These are phyloP conservation scores for Ustilago shanxiensis DNA, from an alignment of 1,284 basidiomycete species.

Conservation along the genomic window DNA sequence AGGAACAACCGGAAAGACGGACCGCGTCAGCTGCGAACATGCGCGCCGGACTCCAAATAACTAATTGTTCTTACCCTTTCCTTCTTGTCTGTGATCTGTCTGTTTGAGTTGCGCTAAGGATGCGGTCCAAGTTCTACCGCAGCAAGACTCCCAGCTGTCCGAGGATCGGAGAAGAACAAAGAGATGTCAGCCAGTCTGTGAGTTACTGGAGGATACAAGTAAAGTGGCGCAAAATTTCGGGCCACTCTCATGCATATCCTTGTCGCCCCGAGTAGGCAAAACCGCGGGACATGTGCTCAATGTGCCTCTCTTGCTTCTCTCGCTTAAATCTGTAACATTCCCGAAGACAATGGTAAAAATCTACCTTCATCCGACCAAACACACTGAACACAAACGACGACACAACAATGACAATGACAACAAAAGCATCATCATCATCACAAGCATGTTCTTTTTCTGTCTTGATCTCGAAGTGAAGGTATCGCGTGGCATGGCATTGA, in stretches of 20 bases:
- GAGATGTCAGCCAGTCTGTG: background rate
- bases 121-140: background rate
- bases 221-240: background rate
- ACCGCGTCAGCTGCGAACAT: background rate
- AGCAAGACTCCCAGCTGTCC: background rate
- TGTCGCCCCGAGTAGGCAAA: background rate
- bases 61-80: background rate
- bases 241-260: background rate
- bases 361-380: background rate
- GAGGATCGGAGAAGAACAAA: background rate
- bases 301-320: background rate
- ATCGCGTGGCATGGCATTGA: background rate
- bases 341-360: conserved; percentile 2
- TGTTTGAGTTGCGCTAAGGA: background rate
- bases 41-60: too few relatives aligned
- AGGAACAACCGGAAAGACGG: too few relatives aligned
- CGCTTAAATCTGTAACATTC: background rate
- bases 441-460: too few relatives aligned
- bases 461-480: too few relatives aligned
- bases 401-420: background rate
- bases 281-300: conserved; percentile 5
- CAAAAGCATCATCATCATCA: background rate
- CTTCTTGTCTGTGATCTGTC: too few relatives aligned
- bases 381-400: background rate
- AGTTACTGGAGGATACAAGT: background rate